phyloP scores from a whole-genome alignment of 345 rosid genomes.

The Brassica napus region DNA sequence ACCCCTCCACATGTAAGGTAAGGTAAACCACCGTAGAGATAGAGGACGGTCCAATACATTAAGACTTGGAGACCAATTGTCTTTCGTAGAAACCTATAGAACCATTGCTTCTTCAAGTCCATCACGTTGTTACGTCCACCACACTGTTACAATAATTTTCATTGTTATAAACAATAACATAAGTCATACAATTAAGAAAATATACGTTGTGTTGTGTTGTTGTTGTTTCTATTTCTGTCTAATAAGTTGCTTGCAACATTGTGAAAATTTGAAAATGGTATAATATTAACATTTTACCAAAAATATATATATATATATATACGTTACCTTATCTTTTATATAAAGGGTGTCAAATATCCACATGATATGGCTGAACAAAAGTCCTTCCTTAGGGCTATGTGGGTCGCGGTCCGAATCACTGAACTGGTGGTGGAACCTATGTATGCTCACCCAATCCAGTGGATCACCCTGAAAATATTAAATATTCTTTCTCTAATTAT shows the following conservation, averaged over 20 bases:
- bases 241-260: no score
- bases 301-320: no score
- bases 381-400: conserved; percentile 83
- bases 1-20: conserved; percentile 90
- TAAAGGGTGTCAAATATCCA: conserved; percentile 70
- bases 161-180: neutral
- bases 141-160: conserved; percentile 25
- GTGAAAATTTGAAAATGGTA: no score
- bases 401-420: conserved; percentile 87
- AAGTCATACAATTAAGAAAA: neutral
- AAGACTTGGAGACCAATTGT: conserved; percentile 64
- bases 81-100: conserved; percentile 59
- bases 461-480: conserved; percentile 47
- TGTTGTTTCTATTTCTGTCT: no score
- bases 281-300: no score
- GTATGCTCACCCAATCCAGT: conserved; percentile 89
- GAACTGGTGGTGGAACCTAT: conserved; percentile 81
- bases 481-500: neutral
- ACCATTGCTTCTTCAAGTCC: conserved; percentile 78
- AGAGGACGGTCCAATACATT: conserved; percentile 52
- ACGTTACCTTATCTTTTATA: conserved; percentile 50
- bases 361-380: conserved; percentile 76
- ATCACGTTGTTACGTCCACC: conserved; percentile 62
- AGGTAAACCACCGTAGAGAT: conserved; percentile 68
- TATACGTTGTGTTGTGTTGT: neutral